Base-by-base conservation (phyloP, 2,329 filamentous ascomycete genomes). In the Ceratocystis papillata region DNA sequence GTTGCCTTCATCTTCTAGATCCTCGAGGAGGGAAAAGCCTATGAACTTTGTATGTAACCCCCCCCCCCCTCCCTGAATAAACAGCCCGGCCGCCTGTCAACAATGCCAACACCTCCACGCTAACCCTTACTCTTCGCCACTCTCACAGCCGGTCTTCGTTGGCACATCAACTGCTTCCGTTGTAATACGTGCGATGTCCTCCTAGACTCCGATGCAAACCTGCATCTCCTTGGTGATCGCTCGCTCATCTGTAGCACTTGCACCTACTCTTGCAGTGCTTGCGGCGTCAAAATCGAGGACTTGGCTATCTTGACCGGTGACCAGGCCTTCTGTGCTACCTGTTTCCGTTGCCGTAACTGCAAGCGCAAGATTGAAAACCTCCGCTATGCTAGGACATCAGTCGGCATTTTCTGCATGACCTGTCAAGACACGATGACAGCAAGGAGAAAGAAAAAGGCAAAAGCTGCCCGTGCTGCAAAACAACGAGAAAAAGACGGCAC, bases 231-330 rank as follows among this genome's bases (percentile, higher is more conserved):
- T 69, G 94, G 94, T 75, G 94, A 99, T 78, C 94, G 94, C 70
- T 97, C 93, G 20, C 85, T 99, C 70, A 97, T 99, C 72, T 99
- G 94, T 82, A 97, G 96, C 79, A 96, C 96, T 77, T 99, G 94
- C 79, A 97, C 94, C 65, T 99, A 99, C 76, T 96, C 92, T 81
- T 99, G 94, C 80, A 96, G 87, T 76, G 92, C 92, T 65, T 99
- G 94, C 77, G 86, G 87, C 67, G 93, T 96, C 79, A 99, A 99
- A 80, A 99, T 99, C 71, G 94, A 99, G 75, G 94, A 99, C 74
- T 81, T 97, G 69, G 94, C 94, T 69, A 99, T 99, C 75, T 81
- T 99, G 70, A 99, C 94, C 0, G 94, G 94, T 70, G 94, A 99
- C 73, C 93, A 99, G 77, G 94, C 94, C 57, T 99, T 96, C 75